Evolutionary conservation across 768 basidiomycete genomes (phyloP).

Genomic region (Floccularia luteovirens): DNA sequence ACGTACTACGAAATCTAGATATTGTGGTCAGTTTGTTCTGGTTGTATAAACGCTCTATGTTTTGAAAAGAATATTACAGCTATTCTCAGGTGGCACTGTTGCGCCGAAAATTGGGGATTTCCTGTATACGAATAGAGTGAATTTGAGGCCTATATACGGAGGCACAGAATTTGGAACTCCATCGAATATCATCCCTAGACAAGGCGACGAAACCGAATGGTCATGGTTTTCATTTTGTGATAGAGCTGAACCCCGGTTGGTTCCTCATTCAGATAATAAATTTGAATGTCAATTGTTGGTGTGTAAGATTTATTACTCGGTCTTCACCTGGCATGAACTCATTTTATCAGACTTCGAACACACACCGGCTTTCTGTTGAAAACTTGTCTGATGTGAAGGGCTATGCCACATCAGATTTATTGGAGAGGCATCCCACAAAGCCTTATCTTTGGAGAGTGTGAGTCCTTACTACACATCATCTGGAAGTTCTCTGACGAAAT

Average conservation of each 20-base stretch:
- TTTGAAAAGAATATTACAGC: not conserved
- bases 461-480: not conserved
- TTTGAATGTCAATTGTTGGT: conserved; percentile 29
- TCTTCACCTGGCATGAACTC: not conserved
- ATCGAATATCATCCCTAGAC: not conserved
- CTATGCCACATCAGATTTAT: conserved; percentile 28
- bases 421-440: conserved; percentile 25
- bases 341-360: conserved; percentile 14
- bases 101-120: conserved; percentile 18
- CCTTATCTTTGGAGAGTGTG: conserved; percentile 25
- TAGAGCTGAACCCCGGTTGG: conserved; percentile 18
- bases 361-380: conserved; percentile 16
- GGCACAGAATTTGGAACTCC: conserved; percentile 21
- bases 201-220: conserved; percentile 8
- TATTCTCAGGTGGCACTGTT: conserved; percentile 19
- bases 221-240: conserved; percentile 17
- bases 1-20: conserved; percentile 12
- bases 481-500: not conserved
- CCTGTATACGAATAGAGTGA: conserved; percentile 17
- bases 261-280: conserved; percentile 19
- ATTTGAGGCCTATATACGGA: conserved; percentile 12
- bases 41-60: not conserved
- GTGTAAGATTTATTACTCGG: not conserved
- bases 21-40: conserved; percentile 11
- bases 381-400: conserved; percentile 25